Percentiles rank a stretch among this genome's conserved stretches.
Evolutionary conservation across 176 grass and related monocot species (phyloP).

Genomic region (Ampelocalamus luodianensis): DNA sequence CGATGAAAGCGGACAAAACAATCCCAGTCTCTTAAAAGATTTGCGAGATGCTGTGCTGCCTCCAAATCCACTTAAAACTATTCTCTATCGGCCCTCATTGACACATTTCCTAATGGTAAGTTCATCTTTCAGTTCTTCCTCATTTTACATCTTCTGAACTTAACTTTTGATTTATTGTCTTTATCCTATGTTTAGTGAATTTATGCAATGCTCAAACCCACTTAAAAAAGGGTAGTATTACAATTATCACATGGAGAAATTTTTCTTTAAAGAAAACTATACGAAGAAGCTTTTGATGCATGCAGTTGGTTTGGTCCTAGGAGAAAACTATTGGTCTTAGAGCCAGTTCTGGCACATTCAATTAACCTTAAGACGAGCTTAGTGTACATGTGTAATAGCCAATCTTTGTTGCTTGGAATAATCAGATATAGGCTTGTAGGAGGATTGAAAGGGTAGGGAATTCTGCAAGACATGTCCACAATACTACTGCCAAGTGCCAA

Average conservation of each 20-base stretch:
- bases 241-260: too few relatives aligned
- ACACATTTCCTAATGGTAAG: slow-evolving; percentile 85
- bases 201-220: background rate
- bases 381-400: background rate
- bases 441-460: background rate
- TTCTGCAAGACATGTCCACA: slow-evolving; percentile 14
- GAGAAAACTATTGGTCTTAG: slow-evolving; percentile 1
- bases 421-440: background rate
- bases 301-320: background rate
- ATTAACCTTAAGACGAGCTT: slow-evolving; percentile 1
- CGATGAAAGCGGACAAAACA: slow-evolving; percentile 64
- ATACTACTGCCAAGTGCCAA: background rate
- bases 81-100: slow-evolving; percentile 71
- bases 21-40: slow-evolving; percentile 72
- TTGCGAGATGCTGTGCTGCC: slow-evolving; percentile 79
- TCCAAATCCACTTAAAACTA: slow-evolving; percentile 81
- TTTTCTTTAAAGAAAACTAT: too few relatives aligned
- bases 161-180: background rate
- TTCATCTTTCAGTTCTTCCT: slow-evolving; percentile 30
- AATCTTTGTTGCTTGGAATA: slow-evolving; percentile 17
- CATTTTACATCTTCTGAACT: background rate
- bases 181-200: slow-evolving; percentile 18
- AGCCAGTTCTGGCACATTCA: background rate
- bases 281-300: background rate
- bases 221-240: too few relatives aligned